Conservation (phyloP, 2,329 filamentous ascomycete genomes). For the Huntiella moniliformis region DNA sequence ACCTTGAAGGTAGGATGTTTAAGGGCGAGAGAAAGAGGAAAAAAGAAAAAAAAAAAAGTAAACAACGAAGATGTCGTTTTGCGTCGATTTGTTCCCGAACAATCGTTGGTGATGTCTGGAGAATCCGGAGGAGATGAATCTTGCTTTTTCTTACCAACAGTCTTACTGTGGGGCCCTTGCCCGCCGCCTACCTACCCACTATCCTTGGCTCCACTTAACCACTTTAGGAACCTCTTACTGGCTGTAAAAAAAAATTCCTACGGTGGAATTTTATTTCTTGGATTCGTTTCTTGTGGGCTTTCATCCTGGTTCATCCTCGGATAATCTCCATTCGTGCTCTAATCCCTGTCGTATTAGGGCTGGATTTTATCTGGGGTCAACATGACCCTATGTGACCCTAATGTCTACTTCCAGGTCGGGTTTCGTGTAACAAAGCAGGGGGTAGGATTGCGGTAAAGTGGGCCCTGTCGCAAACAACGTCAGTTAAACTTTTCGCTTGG, state of each 20-base stretch:
- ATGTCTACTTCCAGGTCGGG: no score
- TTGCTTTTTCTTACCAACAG: no score
- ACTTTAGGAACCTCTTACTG: no score
- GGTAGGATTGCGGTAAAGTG: background rate
- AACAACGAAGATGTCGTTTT: slow-evolving; percentile 1
- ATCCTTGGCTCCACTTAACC: no score
- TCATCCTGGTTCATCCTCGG: slow-evolving; percentile 1
- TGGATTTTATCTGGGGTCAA: background rate
- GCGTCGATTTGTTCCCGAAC: no score
- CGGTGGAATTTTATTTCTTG: background rate
- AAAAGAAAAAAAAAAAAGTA: slow-evolving; percentile 5
- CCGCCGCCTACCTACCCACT: no score
- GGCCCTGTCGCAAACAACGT: background rate
- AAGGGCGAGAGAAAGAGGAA: slow-evolving; percentile 43
- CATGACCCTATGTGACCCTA: no score
- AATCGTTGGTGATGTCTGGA: no score
- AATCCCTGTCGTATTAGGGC: slow-evolving; percentile 18
- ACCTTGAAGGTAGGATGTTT: slow-evolving; percentile 90
- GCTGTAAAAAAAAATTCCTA: no score
- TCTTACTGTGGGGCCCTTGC: no score
- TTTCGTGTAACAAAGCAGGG: no score
- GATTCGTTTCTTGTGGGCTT: slow-evolving; percentile 8
- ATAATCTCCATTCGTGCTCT: background rate
- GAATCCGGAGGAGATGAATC: no score
- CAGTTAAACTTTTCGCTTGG: background rate